Percentiles rank a stretch among this genome's conserved stretches.
phyloP scores from a whole-genome alignment of 225 moss, liverwort and hornwort genomes.

The Pseudisothecium myosuroides region DNA sequence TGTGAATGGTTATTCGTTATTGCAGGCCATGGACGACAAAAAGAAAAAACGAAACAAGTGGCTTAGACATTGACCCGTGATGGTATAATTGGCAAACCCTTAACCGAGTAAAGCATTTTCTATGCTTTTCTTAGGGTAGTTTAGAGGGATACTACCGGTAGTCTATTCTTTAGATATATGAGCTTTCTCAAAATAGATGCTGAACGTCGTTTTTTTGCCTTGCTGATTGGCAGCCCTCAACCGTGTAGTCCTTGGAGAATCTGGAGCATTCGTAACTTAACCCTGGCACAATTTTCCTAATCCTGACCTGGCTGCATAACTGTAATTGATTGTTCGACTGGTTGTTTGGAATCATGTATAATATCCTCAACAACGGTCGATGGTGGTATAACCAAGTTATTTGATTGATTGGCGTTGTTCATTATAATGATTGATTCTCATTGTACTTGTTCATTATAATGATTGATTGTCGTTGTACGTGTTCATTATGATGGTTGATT shows the following conservation, averaged over 20 bases:
- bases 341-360: neutral
- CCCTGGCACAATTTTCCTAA: neutral
- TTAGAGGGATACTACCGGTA: neutral
- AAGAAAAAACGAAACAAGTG: slow-evolving; percentile 50
- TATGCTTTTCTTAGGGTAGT: neutral
- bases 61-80: slow-evolving; percentile 21
- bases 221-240: neutral
- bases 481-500: neutral
- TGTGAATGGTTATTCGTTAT: neutral
- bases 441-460: neutral
- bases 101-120: neutral
- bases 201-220: neutral
- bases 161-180: neutral
- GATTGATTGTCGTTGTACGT: neutral
- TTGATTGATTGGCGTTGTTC: neutral
- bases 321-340: neutral
- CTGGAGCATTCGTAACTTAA: neutral
- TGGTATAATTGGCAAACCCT: neutral
- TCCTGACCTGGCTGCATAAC: neutral
- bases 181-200: neutral
- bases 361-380: neutral
- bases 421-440: neutral
- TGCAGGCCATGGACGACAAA: slow-evolving; percentile 51
- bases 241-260: neutral
- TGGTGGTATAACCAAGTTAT: neutral